Evolutionary conservation across 1,284 basidiomycete species (phyloP).

Genomic region (Papiliotrema nemorosa): DNA sequence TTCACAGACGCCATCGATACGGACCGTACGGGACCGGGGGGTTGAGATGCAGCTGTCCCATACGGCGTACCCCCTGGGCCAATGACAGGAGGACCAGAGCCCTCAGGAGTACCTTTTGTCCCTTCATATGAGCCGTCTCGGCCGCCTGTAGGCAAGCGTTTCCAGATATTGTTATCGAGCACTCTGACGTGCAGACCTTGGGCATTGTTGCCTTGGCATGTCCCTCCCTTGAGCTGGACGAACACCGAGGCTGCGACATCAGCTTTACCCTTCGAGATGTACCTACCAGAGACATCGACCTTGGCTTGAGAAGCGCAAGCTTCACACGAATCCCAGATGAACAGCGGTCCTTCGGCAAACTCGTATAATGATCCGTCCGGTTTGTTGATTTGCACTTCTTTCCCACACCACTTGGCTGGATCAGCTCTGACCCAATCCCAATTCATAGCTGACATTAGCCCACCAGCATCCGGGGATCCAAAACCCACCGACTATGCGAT

Average conservation of each 20-base stretch:
- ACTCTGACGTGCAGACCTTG: conserved; percentile 21
- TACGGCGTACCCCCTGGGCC: not conserved
- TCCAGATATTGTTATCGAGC: conserved; percentile 19
- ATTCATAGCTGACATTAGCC: conserved; percentile 26
- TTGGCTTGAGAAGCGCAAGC: conserved; percentile 21
- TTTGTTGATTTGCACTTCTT: conserved; percentile 20
- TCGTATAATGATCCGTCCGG: conserved; percentile 14
- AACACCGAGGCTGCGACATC: conserved; percentile 7
- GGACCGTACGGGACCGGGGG: not conserved
- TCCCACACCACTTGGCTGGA: conserved; percentile 21
- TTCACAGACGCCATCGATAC: not conserved
- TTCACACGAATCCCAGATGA: conserved; percentile 34
- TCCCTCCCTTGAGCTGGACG: conserved; percentile 9
- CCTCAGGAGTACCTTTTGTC: not conserved
- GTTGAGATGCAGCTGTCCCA: not conserved
- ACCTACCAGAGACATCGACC: conserved; percentile 27
- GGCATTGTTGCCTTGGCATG: conserved; percentile 25
- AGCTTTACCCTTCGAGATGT: not conserved
- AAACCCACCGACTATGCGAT: conserved; percentile 21
- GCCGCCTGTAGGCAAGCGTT: too few species aligned
- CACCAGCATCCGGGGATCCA: too few species aligned
- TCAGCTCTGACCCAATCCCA: conserved; percentile 12
- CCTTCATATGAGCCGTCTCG: not conserved
- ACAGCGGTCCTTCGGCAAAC: conserved; percentile 25
- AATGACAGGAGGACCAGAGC: not conserved